phyloP scores from a whole-genome alignment of 257 asterid genomes.

The Lithospermum erythrorhizon region DNA sequence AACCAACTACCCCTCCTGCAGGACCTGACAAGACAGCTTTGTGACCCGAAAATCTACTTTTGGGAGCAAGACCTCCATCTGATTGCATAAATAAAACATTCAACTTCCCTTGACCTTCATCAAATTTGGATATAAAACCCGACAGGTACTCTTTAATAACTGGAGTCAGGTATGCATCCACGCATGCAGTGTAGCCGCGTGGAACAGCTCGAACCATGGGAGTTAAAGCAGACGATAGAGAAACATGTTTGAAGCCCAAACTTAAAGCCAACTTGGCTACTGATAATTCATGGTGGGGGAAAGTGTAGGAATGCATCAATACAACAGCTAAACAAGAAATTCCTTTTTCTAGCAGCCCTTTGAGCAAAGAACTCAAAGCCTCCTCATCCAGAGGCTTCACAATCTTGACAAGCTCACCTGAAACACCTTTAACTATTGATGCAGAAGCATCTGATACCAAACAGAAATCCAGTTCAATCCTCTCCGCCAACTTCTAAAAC shows the following conservation, averaged over 20 bases:
- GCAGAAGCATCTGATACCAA: slow-evolving; percentile 28
- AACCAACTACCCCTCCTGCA: slow-evolving; percentile 98
- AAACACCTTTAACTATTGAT: slow-evolving; percentile 54
- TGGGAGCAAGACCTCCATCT: slow-evolving; percentile 97
- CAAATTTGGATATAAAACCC: slow-evolving; percentile 89
- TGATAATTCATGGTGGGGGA: slow-evolving; percentile 60
- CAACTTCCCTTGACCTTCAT: slow-evolving; percentile 55
- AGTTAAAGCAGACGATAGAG: slow-evolving; percentile 81
- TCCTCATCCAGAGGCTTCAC: slow-evolving; percentile 68
- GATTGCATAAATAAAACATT: slow-evolving; percentile 95
- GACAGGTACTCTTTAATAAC: slow-evolving; percentile 77
- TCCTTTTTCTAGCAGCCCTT: slow-evolving; percentile 53
- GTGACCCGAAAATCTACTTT: slow-evolving; percentile 91
- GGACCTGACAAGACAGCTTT: slow-evolving; percentile 97
- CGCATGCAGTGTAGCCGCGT: slow-evolving; percentile 94
- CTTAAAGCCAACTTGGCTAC: slow-evolving; percentile 58
- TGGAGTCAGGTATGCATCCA: slow-evolving; percentile 92
- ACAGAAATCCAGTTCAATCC: slow-evolving; percentile 70
- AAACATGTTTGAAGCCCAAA: slow-evolving; percentile 88
- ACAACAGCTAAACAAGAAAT: slow-evolving; percentile 79
- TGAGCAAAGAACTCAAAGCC: slow-evolving; percentile 47
- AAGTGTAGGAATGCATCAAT: slow-evolving; percentile 86
- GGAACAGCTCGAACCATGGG: slow-evolving; percentile 99
- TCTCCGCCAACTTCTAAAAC: slow-evolving; percentile 92
- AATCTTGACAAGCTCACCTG: slow-evolving; percentile 81